Evolutionary conservation across 306 rosid genomes (phyloP), one percentile per base, ranked within the genome.

Genomic region (Argentina anserina): DNA sequence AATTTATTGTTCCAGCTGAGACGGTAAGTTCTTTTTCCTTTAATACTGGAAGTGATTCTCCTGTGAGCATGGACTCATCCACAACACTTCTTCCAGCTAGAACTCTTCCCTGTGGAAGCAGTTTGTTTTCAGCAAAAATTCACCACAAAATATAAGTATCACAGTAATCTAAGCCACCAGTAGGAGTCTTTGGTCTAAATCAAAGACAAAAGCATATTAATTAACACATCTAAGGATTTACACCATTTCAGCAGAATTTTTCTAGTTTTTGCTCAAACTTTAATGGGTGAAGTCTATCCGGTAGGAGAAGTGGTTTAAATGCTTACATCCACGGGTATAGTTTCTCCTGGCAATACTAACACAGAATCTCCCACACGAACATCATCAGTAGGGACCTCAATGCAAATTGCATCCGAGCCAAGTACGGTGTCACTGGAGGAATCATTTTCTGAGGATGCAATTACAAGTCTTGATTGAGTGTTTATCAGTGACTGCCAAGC

Each of bases 41-140:
- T 78, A 87, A 91, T 56, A 94, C 95, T 71, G 96, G 98, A 73
- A 91, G 97, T 62, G 96, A 94, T 83, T 94, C 98, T 76, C 99
- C 99, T 21, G 93, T 94, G 71, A 94, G 99, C 99, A 94, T 91
- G 79, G 99, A 89, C 83, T 94, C 99, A 45, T 94, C 99, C 79
- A 91, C 99, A 71, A 94, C 91, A 61, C 99, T 91, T 89, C 96
- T 88, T 81, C 99, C 99, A 14, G 95, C 91, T 78, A 86, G 65
- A 66, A 94, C 89, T 80, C 47, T 94, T 60, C 97, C 99, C 97
- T 94, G 86, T 67, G 50, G 81, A 78, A 73, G 68, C 43, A 77
- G 64, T 65, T 65, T 40, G 21, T 25, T 41, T 70, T 87, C 62
- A 86, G 86, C 72, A 49, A 73, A 78, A 47, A 66, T 56, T 41